phyloP scores from a whole-genome alignment of 257 asterid genomes.

The Przewalskia tangutica region DNA sequence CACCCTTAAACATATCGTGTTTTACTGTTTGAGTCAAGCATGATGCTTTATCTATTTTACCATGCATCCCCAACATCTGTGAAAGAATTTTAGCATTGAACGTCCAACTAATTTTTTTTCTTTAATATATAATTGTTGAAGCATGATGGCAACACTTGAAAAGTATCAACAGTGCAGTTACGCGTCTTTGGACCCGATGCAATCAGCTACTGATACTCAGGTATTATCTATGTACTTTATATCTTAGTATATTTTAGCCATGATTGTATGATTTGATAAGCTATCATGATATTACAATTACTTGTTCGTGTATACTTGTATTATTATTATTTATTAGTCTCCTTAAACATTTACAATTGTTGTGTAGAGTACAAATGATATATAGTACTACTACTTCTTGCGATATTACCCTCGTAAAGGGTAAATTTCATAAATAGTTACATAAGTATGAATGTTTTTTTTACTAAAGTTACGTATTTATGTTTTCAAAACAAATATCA shows the following conservation, averaged over 20 bases:
- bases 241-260: background rate
- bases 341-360: background rate
- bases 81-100: no score
- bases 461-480: no score
- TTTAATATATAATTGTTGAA: background rate
- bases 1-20: no score
- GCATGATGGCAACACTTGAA: conserved; percentile 23
- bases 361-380: no score
- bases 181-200: conserved; percentile 16
- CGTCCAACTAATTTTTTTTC: background rate
- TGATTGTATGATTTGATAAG: background rate
- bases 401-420: no score
- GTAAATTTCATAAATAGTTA: no score
- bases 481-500: no score
- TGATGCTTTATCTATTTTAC: no score
- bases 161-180: conserved; percentile 25
- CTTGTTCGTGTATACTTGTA: background rate
- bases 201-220: conserved; percentile 8
- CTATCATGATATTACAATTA: background rate
- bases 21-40: no score
- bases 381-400: no score
- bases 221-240: background rate
- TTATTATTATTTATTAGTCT: background rate
- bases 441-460: no score
- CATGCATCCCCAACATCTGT: no score